These are phyloP conservation scores for Jacaranda mimosifolia DNA, from an alignment of 257 asterid species.

Conservation along the genomic window DNA sequence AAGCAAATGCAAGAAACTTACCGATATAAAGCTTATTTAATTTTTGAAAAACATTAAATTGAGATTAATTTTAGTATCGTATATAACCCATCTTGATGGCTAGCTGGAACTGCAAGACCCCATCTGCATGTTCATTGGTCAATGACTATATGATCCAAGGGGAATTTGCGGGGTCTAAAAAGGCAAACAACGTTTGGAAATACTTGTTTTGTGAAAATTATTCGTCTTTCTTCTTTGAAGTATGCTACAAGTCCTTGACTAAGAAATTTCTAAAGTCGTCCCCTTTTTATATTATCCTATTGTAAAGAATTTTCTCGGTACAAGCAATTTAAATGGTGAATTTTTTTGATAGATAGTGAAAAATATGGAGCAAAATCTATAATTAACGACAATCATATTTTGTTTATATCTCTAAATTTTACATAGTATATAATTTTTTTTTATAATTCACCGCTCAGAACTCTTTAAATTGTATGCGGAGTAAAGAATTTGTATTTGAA, in stretches of 20 bases:
- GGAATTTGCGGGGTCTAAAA: not conserved
- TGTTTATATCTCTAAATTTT: too few species aligned
- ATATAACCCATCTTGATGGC: not conserved
- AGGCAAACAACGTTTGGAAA: slow-evolving; percentile 10
- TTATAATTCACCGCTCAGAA: not conserved
- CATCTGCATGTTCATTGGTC: slow-evolving; percentile 30
- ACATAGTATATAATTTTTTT: not conserved
- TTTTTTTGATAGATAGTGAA: too few species aligned
- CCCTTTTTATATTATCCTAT: too few species aligned
- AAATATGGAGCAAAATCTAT: too few species aligned
- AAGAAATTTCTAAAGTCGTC: too few species aligned
- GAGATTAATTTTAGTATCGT: not conserved
- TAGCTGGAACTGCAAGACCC: slow-evolving; percentile 15
- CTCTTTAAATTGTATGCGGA: too few species aligned
- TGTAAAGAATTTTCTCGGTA: not conserved
- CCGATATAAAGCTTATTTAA: not conserved
- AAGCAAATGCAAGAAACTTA: not conserved
- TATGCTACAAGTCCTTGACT: not conserved
- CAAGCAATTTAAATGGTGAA: too few species aligned
- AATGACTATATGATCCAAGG: not conserved
- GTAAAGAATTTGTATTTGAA: too few species aligned
- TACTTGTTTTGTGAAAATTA: not conserved
- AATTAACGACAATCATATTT: too few species aligned
- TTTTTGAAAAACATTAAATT: not conserved
- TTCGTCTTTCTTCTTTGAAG: not conserved